A percentile compares a stretch with the other conserved stretches of the same genome.
These are phyloP conservation scores for Vitis hybrid DNA, from an alignment of 177 flowering plant species.

Conservation along the genomic window DNA sequence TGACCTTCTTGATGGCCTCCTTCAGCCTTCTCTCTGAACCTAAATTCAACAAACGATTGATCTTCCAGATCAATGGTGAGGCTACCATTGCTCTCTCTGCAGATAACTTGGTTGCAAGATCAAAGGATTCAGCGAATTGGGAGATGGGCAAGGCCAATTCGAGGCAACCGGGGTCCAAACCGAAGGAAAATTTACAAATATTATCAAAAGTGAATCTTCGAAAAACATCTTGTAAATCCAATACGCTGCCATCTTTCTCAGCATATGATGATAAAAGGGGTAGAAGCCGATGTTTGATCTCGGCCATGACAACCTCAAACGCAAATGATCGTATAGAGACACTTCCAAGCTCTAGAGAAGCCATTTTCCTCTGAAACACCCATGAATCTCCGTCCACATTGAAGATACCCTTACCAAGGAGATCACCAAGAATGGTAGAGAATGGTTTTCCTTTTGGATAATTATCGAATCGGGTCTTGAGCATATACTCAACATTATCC, in stretches of 20 bases:
- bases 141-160: slow-evolving; percentile 29
- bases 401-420: slow-evolving; percentile 81
- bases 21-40: slow-evolving; percentile 38
- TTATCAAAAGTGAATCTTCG: slow-evolving; percentile 61
- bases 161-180: slow-evolving; percentile 59
- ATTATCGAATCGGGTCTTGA: slow-evolving; percentile 64
- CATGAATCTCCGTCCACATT: slow-evolving; percentile 73
- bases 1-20: slow-evolving; percentile 27
- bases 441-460: slow-evolving; percentile 78
- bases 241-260: neutral
- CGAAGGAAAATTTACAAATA: slow-evolving; percentile 61
- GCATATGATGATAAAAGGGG: slow-evolving; percentile 38
- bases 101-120: slow-evolving; percentile 45
- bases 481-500: slow-evolving; percentile 64
- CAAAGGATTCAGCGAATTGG: slow-evolving; percentile 43
- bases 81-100: slow-evolving; percentile 43
- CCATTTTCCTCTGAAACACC: slow-evolving; percentile 76
- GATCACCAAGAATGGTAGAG: slow-evolving; percentile 58
- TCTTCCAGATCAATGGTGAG: slow-evolving; percentile 48
- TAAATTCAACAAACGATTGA: slow-evolving; percentile 28
- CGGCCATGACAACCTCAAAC: slow-evolving; percentile 34
- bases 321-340: slow-evolving; percentile 47
- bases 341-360: slow-evolving; percentile 65
- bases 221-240: slow-evolving; percentile 66
- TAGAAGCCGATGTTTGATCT: slow-evolving; percentile 42